Percentiles rank a stretch among this genome's conserved stretches.
phyloP scores from a whole-genome alignment of 768 basidiomycete species.

The Sistotremastrum niveocremeum region DNA sequence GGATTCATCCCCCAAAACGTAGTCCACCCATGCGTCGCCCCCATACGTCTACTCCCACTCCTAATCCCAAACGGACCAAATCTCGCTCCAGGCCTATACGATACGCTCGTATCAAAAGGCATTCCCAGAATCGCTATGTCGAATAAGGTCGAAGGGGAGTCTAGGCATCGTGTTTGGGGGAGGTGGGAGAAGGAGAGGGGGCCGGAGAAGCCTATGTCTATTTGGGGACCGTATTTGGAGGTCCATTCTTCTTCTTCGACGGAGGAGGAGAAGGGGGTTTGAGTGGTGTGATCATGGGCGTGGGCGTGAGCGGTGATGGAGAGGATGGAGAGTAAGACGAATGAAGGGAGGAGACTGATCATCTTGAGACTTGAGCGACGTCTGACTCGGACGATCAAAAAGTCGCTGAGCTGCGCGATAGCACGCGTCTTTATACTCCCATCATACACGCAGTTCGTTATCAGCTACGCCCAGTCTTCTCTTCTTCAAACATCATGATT shows the following conservation, averaged over 20 bases:
- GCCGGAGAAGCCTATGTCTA: constrained; percentile 67
- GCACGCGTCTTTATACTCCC: too few relatives aligned
- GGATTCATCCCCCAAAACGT: constrained; percentile 11
- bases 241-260: constrained; percentile 35
- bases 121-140: constrained; percentile 75
- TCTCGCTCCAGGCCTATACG: constrained; percentile 27
- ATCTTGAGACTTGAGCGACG: too few relatives aligned
- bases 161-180: constrained; percentile 59
- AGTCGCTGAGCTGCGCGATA: too few relatives aligned
- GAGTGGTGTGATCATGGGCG: too few relatives aligned
- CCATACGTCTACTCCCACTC: constrained; percentile 12
- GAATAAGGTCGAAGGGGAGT: constrained; percentile 36
- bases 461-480: too few relatives aligned
- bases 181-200: constrained; percentile 76
- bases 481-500: too few relatives aligned
- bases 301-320: too few relatives aligned
- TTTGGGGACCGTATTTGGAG: constrained; percentile 61
- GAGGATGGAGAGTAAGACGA: too few relatives aligned
- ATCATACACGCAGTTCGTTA: too few relatives aligned
- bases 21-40: constrained; percentile 10
- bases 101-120: constrained; percentile 61
- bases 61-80: constrained; percentile 26
- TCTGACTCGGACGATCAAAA: too few relatives aligned
- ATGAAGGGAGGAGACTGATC: too few relatives aligned
- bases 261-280: too few relatives aligned